Evolutionary conservation across 352 stramenopile genomes (phyloP).

Genomic region (Globisporangium takayamanum): DNA sequence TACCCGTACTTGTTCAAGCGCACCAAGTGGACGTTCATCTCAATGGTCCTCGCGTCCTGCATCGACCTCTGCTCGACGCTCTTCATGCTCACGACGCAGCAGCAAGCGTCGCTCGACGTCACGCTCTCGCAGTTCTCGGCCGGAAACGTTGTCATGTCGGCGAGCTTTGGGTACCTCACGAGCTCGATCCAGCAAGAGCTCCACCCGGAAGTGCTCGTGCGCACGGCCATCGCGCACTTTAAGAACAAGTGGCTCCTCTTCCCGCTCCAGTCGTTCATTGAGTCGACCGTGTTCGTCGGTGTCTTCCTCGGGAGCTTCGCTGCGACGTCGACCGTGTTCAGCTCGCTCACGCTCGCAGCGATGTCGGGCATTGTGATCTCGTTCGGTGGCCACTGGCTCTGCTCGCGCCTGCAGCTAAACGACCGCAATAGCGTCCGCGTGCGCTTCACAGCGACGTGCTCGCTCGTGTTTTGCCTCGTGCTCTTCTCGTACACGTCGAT

Average conservation of each 20-base stretch:
- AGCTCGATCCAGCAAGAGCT: conserved; percentile 58
- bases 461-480: conserved; percentile 67
- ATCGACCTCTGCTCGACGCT: conserved; percentile 66
- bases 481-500: conserved; percentile 67
- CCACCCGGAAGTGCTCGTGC: conserved; percentile 44
- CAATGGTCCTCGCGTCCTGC: conserved; percentile 57
- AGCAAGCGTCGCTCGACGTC: conserved; percentile 30
- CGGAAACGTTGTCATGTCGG: conserved; percentile 60
- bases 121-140: conserved; percentile 73
- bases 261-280: conserved; percentile 71
- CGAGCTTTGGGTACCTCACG: conserved; percentile 57
- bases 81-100: conserved; percentile 28
- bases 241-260: conserved; percentile 76
- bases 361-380: conserved; percentile 74
- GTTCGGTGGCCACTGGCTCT: conserved; percentile 64
- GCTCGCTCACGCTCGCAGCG: conserved; percentile 62
- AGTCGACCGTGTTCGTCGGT: conserved; percentile 56
- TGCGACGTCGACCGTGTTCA: conserved; percentile 63
- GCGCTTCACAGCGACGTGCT: conserved; percentile 65
- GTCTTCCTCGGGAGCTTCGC: conserved; percentile 76
- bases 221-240: conserved; percentile 45
- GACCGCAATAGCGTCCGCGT: conserved; percentile 44
- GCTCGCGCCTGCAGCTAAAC: conserved; percentile 47
- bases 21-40: conserved; percentile 73
- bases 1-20: conserved; percentile 64